Base-by-base conservation (phyloP, 192 early-diverging fungal species). In the Coemansia sp. region DNA sequence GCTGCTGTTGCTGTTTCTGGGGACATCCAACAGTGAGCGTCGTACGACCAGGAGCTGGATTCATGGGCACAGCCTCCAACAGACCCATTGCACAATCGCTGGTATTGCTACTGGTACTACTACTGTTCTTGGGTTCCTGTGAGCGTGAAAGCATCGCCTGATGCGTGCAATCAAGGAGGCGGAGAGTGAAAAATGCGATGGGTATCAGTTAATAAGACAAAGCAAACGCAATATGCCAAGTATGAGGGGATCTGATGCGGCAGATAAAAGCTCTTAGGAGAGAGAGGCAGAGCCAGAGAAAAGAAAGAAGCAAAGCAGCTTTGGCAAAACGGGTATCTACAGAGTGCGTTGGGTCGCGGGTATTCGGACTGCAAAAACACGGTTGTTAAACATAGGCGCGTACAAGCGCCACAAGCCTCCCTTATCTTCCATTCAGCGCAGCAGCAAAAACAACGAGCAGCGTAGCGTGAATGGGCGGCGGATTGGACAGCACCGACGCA, bases 1-100 rank as follows among this genome's bases (percentile, higher is more conserved):
- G n/a, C n/a, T n/a, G n/a, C n/a, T n/a, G n/a, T n/a, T n/a, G n/a
- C 0, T 60, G 67, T 55, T 72, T 64, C 57, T 66, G 64, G 54
- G 44, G 32, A 4, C 38, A 56, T 48, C 62, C 72, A 8, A 65
- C 24, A 19, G 38, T 54, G 54, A 9, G 51, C 52, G 19, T 50
- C 25, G 26, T 71, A 38, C 34, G 34, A 12, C 8, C 64, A 12
- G 65, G 31, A 12, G 54, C 50, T 10, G 62, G 64, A 54, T 71
- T 65, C 58, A 65, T 59, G 23, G 65, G 50, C 54, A 74, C 61
- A 10, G 68, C 61, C 56, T 76, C 68, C 6, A 60, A 58, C 31
- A 67, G 52, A 21, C 61, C 68, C 23, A 76, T 59, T 27, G 38
- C 67, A n/a, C 1, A 8, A 23, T 62, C 67, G 60, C 32, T 6